phyloP scores from a whole-genome alignment of 2,329 filamentous ascomycete species.

The Xylariaceae sp. region DNA sequence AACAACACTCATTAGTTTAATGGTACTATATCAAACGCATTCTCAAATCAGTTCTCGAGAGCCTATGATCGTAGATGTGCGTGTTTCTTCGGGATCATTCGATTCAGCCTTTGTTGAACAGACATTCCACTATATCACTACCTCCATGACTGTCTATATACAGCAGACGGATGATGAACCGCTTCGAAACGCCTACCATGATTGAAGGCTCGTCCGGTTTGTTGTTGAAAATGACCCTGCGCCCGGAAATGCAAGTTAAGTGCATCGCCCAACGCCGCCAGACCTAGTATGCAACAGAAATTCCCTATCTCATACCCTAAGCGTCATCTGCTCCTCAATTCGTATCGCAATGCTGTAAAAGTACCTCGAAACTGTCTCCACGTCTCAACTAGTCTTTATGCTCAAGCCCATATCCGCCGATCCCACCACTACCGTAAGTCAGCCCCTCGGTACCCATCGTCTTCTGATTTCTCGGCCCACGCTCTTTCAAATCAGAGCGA shows the following conservation, averaged over 20 bases:
- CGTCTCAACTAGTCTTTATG: constrained; percentile 30
- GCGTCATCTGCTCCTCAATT: neutral
- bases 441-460: constrained; percentile 59
- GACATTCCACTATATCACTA: no score
- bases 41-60: neutral
- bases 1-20: no score
- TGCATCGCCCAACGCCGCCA: constrained; percentile 19
- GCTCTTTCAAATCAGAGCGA: constrained; percentile 70
- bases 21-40: neutral
- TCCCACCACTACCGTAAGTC: constrained; percentile 55
- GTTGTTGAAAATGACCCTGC: constrained; percentile 11
- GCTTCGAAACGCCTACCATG: constrained; percentile 1
- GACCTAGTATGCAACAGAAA: constrained; percentile 4
- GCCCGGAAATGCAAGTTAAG: constrained; percentile 25
- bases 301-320: neutral
- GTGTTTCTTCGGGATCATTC: neutral
- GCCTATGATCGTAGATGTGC: no score
- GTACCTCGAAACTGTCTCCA: neutral
- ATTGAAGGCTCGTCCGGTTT: neutral
- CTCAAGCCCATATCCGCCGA: constrained; percentile 59
- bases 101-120: constrained; percentile 31
- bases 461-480: constrained; percentile 69
- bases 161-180: constrained; percentile 12
- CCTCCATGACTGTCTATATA: no score
- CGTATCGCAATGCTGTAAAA: neutral